Conservation (phyloP, 148 eudicot genomes). For the Vaccinium corymbosum region DNA sequence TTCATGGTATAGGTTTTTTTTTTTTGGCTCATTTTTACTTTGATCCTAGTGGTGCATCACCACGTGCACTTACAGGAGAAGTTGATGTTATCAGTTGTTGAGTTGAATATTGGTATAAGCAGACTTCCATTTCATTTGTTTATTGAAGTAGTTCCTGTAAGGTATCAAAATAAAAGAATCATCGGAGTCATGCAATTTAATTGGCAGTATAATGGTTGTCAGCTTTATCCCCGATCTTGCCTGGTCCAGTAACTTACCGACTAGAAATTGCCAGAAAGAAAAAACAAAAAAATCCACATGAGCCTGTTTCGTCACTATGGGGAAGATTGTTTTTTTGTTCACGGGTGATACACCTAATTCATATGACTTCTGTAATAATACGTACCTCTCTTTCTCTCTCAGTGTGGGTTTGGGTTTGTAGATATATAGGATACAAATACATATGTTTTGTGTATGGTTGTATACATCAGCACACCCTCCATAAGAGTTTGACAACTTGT, state of each 20-base stretch:
- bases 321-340: neutral
- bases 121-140: neutral
- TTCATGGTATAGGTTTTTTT: slow-evolving; percentile 53
- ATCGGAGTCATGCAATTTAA: neutral
- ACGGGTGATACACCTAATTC: neutral
- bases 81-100: neutral
- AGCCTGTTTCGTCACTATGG: neutral
- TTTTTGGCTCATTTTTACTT: slow-evolving; percentile 7
- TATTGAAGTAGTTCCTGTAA: neutral
- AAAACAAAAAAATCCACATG: neutral
- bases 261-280: neutral
- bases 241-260: neutral
- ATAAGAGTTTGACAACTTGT: neutral
- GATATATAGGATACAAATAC: no score
- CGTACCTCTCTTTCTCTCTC: neutral
- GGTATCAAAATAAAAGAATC: neutral
- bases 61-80: neutral
- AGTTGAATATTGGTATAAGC: slow-evolving; percentile 1
- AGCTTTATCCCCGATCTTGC: neutral
- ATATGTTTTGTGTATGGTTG: neutral
- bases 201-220: neutral
- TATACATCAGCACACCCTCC: neutral
- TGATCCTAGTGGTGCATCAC: neutral
- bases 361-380: neutral
- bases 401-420: no score